Percentiles rank a stretch among this genome's conserved stretches.
Evolutionary conservation across 2,329 filamentous ascomycete species (phyloP).

Genomic region (Trichoderma sp.): DNA sequence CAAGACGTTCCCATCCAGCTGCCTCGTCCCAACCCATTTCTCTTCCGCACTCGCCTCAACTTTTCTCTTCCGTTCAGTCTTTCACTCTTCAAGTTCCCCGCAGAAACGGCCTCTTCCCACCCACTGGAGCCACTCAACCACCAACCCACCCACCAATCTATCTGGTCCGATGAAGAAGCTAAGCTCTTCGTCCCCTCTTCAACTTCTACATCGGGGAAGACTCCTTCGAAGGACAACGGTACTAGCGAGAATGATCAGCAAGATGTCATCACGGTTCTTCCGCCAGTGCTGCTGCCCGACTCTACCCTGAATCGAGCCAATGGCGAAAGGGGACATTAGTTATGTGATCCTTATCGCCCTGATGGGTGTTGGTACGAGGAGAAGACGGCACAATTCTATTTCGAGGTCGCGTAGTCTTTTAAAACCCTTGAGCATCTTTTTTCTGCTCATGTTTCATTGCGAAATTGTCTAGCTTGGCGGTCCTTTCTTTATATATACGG

Average conservation of each 20-base stretch:
- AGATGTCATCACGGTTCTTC: background rate
- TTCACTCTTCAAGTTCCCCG: conserved; percentile 21
- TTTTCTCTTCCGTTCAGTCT: conserved; percentile 27
- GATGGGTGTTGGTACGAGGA: background rate
- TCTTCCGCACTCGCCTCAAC: conserved; percentile 34
- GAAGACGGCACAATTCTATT: background rate
- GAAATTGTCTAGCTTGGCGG: background rate
- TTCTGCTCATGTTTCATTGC: background rate
- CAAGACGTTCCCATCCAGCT: conserved; percentile 18
- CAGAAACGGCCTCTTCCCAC: conserved; percentile 22
- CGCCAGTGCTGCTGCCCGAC: background rate
- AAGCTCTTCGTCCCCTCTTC: background rate
- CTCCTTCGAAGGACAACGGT: background rate
- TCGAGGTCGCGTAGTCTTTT: background rate
- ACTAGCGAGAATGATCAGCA: background rate
- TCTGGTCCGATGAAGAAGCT: conserved; percentile 10
- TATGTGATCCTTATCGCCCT: background rate
- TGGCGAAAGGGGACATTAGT: background rate
- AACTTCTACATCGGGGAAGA: background rate
- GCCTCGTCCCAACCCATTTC: conserved; percentile 32
- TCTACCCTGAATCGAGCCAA: background rate
- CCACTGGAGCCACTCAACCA: conserved; percentile 18
- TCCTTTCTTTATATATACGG: background rate
- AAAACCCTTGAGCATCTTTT: background rate
- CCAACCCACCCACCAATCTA: background rate